Conservation (phyloP, 2,329 filamentous ascomycete genomes). For the Teratosphaeriaceae sp. region DNA sequence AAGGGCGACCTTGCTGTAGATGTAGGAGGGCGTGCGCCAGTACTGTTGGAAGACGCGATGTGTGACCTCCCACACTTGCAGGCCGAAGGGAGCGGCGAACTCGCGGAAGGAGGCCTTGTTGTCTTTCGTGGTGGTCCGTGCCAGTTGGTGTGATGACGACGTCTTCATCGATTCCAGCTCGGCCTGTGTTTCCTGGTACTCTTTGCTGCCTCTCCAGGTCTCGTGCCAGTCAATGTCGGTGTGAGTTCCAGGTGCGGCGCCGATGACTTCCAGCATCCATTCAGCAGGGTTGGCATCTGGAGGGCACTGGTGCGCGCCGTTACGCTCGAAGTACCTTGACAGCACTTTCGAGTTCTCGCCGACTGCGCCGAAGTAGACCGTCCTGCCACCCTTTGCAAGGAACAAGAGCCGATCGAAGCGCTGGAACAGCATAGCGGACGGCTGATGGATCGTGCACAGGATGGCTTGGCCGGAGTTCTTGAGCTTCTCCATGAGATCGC, state of each 20-base stretch:
- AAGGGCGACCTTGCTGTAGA: constrained; percentile 72
- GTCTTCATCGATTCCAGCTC: constrained; percentile 42
- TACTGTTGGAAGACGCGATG: constrained; percentile 81
- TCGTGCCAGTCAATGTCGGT: constrained; percentile 47
- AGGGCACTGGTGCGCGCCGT: constrained; percentile 47
- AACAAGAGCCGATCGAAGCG: constrained; percentile 79
- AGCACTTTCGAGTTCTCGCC: constrained; percentile 63
- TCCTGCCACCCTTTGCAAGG: constrained; percentile 66
- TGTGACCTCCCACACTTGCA: constrained; percentile 62
- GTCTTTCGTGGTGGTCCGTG: constrained; percentile 33
- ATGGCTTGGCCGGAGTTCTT: constrained; percentile 78
- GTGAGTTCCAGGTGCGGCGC: constrained; percentile 43
- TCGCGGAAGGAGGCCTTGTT: constrained; percentile 60
- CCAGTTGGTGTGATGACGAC: constrained; percentile 31
- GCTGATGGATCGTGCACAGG: constrained; percentile 96
- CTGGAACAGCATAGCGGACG: constrained; percentile 92
- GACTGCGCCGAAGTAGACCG: constrained; percentile 76
- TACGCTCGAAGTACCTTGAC: constrained; percentile 68
- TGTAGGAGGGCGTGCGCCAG: constrained; percentile 84
- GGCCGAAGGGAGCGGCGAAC: constrained; percentile 68
- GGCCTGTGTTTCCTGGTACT: constrained; percentile 38
- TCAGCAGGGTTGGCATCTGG: constrained; percentile 66
- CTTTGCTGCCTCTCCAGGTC: constrained; percentile 42
- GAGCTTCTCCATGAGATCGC: constrained; percentile 72
- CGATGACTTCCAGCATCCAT: constrained; percentile 62